Evolutionary conservation across 2,329 filamentous ascomycete species (phyloP).

Genomic region (Verticillium zaregamsianum): DNA sequence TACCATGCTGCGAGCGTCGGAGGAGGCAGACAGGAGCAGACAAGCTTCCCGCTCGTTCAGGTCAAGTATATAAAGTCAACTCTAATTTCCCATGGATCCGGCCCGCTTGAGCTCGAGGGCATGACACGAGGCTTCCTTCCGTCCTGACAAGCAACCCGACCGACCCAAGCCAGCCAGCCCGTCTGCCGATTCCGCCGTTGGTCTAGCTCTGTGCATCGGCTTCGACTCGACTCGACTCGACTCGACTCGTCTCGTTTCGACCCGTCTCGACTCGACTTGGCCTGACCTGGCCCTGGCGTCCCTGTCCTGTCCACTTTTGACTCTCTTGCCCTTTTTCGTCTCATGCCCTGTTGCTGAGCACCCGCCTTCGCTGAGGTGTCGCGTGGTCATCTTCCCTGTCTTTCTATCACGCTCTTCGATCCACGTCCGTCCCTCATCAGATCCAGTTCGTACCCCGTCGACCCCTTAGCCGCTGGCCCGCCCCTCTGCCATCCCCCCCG

Average conservation of each 20-base stretch:
- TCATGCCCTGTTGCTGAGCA: background rate
- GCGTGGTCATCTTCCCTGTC: background rate
- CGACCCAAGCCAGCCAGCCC: background rate
- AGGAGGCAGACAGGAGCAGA: background rate
- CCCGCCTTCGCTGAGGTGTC: background rate
- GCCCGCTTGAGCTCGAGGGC: background rate
- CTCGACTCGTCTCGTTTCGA: background rate
- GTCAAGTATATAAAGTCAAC: background rate
- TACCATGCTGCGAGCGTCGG: background rate
- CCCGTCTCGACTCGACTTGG: background rate
- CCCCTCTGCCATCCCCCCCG: background rate
- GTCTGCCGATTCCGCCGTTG: background rate
- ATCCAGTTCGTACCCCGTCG: background rate
- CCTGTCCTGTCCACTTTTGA: background rate
- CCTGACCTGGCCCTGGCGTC: background rate
- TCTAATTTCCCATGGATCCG: background rate
- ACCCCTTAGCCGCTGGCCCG: background rate
- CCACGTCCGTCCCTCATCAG: background rate
- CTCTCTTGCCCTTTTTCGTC: background rate
- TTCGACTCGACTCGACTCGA: background rate
- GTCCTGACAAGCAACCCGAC: background rate
- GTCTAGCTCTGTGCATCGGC: background rate
- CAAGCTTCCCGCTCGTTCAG: background rate
- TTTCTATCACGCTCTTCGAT: background rate
- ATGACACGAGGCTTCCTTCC: background rate